Evolutionary conservation across 148 eudicot species (phyloP), one percentile per base, ranked within the genome.

Genomic region (Rhododendron williamsianum): DNA sequence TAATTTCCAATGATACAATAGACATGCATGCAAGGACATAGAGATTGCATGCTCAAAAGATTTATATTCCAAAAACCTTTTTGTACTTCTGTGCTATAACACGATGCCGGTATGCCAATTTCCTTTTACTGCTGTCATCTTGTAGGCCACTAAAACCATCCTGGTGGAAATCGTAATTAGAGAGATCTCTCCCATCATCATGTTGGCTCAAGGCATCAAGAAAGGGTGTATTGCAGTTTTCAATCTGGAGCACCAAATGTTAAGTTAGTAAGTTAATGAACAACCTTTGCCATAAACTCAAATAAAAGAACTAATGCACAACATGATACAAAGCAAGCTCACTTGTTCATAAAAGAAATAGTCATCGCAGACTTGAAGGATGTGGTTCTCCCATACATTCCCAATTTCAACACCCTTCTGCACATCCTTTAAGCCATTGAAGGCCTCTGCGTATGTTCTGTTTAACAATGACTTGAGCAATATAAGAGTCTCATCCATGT

Each of bases 401-500:
- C 98, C 98, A 86, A 95, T 93, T 74, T 92, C 94, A 78, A 90
- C 84, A 35, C 95, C 98, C 91, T 84, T 93, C 33, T 95, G 87
- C 82, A 92, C 92, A 91, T 95, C 96, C 90, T 96, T 96, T 16
- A 49, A 85, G 46, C 99, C 95, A 82, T 91, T 91, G 85, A 90
- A 97, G 48, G 90, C 92, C 81, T 88, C 90, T 0, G 98, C 96
- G 77, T 92, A 95, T 45, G 98, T 86, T 74, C 95, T 95, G 84
- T 91, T 91, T 83, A 97, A 88, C 87, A 97, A 91, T 41, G 98
- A 95, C 86, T 95, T 97, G 81, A 97, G 95, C 85, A 97, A 90
- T 91, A 97, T 97, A 54, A 97, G 97, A 67, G 98, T 97, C 90
- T 95, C 99, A 86, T 97, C 99, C 98, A 97, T 95, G 90, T 95